These are phyloP conservation scores for Trichosanthes cucumerina DNA, from an alignment of 306 rosid genomes.

Conservation along the genomic window DNA sequence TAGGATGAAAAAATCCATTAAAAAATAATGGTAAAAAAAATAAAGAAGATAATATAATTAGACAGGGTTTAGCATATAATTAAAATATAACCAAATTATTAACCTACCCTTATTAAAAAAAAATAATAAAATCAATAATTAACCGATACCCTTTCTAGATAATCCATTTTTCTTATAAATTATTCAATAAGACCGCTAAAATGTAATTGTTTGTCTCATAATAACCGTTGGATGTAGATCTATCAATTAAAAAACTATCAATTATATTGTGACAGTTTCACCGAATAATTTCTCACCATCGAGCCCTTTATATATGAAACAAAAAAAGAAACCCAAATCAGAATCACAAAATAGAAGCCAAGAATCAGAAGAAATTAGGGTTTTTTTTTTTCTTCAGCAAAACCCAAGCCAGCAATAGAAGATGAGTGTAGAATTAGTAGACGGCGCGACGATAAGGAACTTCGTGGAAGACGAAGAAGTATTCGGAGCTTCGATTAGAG, in stretches of 20 bases:
- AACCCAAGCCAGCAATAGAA: neutral
- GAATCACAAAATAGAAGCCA: neutral
- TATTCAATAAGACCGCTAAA: too few relatives aligned
- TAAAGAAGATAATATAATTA: too few relatives aligned
- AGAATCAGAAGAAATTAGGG: neutral
- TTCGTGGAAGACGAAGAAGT: conserved; percentile 71
- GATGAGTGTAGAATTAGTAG: conserved; percentile 65
- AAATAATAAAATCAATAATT: neutral
- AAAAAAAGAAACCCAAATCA: neutral
- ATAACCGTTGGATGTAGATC: too few relatives aligned
- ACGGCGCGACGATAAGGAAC: conserved; percentile 52
- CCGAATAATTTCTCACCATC: too few relatives aligned
- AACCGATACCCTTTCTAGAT: neutral
- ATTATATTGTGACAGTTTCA: too few relatives aligned
- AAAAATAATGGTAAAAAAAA: too few relatives aligned
- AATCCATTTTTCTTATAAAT: too few relatives aligned
- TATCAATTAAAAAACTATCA: too few relatives aligned
- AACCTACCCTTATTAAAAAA: neutral
- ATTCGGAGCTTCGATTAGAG: conserved; percentile 16
- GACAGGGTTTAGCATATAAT: neutral
- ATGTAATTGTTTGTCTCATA: too few relatives aligned
- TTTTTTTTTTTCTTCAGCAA: too few relatives aligned
- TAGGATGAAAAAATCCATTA: too few relatives aligned
- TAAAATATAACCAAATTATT: neutral
- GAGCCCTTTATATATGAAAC: neutral